Evolutionary conservation across 2,329 filamentous ascomycete genomes (phyloP), one percentile per base, ranked within the genome.

Genomic region (Scleromitrula shiraiana): DNA sequence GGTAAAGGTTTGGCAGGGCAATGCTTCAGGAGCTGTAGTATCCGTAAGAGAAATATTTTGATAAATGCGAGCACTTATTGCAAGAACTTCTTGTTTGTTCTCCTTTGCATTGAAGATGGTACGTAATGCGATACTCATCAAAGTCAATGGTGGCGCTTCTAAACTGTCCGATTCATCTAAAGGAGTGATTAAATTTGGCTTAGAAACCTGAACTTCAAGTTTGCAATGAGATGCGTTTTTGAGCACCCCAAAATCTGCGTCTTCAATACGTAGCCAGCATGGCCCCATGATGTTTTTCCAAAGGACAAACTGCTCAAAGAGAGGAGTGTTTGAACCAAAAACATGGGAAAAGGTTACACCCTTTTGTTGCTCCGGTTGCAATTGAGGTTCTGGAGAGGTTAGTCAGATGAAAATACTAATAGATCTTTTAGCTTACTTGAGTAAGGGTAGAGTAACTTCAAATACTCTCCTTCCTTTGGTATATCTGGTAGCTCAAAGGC

Each of bases 201-300:
- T 85, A 29, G 78, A 76, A 39, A 89, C 85, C 58, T 85, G 77
- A 41, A 95, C 82, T 67, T 98, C 93, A 9, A 98, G 79, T 67
- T 96, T 97, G 74, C 93, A 96, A 78, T 94, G 93, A 0, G 93
- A 98, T 9, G 89, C 86, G 59, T 96, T 96, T 66, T 88, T 91
- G 56, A 97, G 75, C 5, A 85, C 74, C 15, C 77, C 76, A 63
- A 95, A 96, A 64, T 96, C 83, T 24, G 86, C 86, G 56, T 85
- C 83, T 56, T 89, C 78, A 47, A 98, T 93, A 63, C 84, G 90
- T 38, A 98, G 77, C 93, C 93, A 98, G 65, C 93, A 97, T 24
- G 93, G 93, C 1, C 93, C 93, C 91, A 96, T 98, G 59, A 98
- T 87, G 63, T 95, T 95, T 70, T 96, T 97, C 86, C 90, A 96